Conservation (phyloP, 768 basidiomycete genomes). For the Rhizopogon vulgaris region DNA sequence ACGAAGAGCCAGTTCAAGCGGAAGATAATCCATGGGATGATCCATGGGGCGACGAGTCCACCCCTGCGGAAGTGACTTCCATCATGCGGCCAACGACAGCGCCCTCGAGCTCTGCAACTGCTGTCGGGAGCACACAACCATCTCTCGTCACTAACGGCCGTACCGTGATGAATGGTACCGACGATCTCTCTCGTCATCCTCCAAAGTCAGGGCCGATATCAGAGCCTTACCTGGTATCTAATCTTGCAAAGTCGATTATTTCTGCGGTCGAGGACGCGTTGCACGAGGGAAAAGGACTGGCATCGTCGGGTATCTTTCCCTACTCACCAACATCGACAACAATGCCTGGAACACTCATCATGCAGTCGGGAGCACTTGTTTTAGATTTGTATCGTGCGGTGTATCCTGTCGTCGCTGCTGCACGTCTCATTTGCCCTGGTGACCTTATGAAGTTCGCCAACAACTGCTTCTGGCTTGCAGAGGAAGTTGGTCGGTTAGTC, state of each 20-base stretch:
- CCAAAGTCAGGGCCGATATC: conserved; percentile 16
- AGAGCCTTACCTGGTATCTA: conserved; percentile 59
- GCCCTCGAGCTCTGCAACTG: conserved; percentile 29
- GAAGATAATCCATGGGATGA: conserved; percentile 57
- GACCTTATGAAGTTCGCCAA: conserved; percentile 74
- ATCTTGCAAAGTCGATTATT: conserved; percentile 47
- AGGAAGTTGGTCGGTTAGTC: conserved; percentile 32
- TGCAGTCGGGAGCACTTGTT: conserved; percentile 55
- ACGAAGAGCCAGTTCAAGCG: conserved; percentile 25
- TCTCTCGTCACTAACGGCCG: conserved; percentile 12
- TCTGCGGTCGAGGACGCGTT: conserved; percentile 56
- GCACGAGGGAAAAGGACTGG: conserved; percentile 60
- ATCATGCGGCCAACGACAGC: conserved; percentile 22
- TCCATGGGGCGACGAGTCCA: conserved; percentile 54
- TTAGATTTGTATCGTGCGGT: conserved; percentile 79
- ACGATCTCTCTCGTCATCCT: conserved; percentile 11
- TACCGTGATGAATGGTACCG: conserved; percentile 11
- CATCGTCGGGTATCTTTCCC: conserved; percentile 48
- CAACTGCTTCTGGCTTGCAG: conserved; percentile 65
- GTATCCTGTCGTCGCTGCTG: conserved; percentile 57
- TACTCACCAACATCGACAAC: conserved; percentile 22
- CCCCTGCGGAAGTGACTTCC: conserved; percentile 20
- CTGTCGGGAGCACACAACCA: conserved; percentile 7
- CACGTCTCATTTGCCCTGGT: conserved; percentile 44
- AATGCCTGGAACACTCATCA: conserved; percentile 47